phyloP scores from a whole-genome alignment of 352 stramenopile genomes.

The Pythium aristosporum region DNA sequence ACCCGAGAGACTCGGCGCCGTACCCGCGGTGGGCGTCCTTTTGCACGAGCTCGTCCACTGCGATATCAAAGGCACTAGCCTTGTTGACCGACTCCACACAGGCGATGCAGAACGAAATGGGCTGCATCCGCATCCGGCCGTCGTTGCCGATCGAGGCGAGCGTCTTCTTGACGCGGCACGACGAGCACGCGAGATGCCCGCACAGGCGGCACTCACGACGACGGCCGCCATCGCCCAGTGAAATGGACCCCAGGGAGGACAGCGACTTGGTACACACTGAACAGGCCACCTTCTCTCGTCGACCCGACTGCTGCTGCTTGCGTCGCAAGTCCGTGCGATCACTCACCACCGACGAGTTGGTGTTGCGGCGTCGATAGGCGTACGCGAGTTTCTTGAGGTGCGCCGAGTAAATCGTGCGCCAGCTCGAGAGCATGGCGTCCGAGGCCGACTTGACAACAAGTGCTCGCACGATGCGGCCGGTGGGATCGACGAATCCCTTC shows the following conservation, averaged over 20 bases:
- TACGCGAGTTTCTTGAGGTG: constrained; percentile 49
- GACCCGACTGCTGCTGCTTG: not conserved
- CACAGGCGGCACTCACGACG: constrained; percentile 16
- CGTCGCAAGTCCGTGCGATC: constrained; percentile 5
- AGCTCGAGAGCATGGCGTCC: constrained; percentile 36
- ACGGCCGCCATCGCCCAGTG: not conserved
- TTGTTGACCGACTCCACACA: constrained; percentile 8
- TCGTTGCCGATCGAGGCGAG: constrained; percentile 17
- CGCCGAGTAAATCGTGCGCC: constrained; percentile 39
- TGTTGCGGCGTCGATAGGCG: constrained; percentile 13
- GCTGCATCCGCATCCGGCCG: not conserved
- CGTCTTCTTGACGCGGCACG: constrained; percentile 22
- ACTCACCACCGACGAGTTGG: constrained; percentile 5
- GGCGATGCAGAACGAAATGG: constrained; percentile 18
- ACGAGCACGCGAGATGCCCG: constrained; percentile 10
- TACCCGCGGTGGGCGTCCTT: constrained; percentile 21
- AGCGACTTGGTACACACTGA: constrained; percentile 11
- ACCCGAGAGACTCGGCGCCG: constrained; percentile 9
- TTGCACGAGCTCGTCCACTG: constrained; percentile 17
- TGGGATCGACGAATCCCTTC: constrained; percentile 35
- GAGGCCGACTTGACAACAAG: constrained; percentile 42
- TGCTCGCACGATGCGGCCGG: constrained; percentile 37
- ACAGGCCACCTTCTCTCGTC: constrained; percentile 4
- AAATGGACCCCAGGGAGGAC: constrained; percentile 3
- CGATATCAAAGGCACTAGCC: constrained; percentile 20